These are phyloP conservation scores for Vitis vinifera DNA, from an alignment of 164 flowering plant genomes.

Conservation along the genomic window DNA sequence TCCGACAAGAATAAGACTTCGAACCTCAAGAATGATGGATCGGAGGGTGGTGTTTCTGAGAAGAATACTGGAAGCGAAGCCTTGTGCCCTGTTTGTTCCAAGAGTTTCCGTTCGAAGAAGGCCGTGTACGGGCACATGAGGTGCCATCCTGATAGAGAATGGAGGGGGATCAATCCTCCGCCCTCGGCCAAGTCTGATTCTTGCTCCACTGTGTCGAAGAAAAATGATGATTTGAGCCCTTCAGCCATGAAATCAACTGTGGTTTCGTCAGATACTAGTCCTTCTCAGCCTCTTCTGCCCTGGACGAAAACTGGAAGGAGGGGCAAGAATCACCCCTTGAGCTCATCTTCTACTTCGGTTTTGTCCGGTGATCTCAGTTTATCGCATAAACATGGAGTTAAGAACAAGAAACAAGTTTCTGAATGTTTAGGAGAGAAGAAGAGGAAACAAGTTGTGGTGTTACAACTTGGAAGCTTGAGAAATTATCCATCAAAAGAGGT, in stretches of 20 bases:
- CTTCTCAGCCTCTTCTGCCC: neutral
- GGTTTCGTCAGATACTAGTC: neutral
- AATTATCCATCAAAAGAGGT: too few relatives aligned
- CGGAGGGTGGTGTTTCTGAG: too few relatives aligned
- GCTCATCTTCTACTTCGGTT: too few relatives aligned
- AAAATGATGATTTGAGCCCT: neutral
- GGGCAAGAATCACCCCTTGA: neutral
- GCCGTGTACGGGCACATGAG: slow-evolving; percentile 13
- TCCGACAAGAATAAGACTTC: too few relatives aligned
- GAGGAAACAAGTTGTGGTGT: too few relatives aligned
- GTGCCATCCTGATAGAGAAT: slow-evolving; percentile 12
- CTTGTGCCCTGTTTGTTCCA: too few relatives aligned
- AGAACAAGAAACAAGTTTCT: neutral
- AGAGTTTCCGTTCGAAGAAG: neutral
- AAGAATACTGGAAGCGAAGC: too few relatives aligned
- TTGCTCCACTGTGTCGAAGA: neutral
- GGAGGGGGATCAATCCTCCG: slow-evolving; percentile 4
- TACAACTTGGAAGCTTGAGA: too few relatives aligned
- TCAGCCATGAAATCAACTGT: neutral
- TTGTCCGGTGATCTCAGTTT: too few relatives aligned
- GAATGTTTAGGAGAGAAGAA: too few relatives aligned
- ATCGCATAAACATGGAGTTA: too few relatives aligned
- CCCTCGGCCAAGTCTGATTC: neutral
- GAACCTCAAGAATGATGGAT: too few relatives aligned
- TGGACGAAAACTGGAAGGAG: neutral